These are phyloP conservation scores for Epichloe amarillans DNA, from an alignment of 2,329 filamentous ascomycete genomes.

Conservation along the genomic window DNA sequence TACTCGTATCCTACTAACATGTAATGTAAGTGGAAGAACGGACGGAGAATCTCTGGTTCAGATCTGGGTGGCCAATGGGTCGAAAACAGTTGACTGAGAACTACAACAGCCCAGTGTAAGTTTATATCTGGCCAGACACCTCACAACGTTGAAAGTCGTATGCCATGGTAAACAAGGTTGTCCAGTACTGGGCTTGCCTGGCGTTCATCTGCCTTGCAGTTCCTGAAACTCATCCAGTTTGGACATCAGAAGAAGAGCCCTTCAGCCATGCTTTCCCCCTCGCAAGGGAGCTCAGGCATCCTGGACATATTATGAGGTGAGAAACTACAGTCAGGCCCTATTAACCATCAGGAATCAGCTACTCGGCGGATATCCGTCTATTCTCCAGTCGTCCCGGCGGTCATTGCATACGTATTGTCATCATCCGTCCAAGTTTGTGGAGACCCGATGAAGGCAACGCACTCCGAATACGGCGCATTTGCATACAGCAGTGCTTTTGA, in stretches of 20 bases:
- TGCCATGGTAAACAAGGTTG: no score
- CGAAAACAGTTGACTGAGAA: constrained; percentile 55
- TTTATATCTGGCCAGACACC: constrained; percentile 1
- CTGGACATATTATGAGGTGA: constrained; percentile 52
- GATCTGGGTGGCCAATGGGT: background rate
- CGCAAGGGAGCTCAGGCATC: constrained; percentile 50
- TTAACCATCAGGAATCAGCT: background rate
- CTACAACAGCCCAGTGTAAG: constrained; percentile 61
- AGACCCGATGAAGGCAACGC: constrained; percentile 69
- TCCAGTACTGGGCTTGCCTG: constrained; percentile 65
- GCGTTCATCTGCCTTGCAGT: constrained; percentile 62
- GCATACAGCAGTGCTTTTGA: constrained; percentile 65
- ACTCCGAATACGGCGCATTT: constrained; percentile 71
- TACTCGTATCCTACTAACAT: constrained; percentile 72
- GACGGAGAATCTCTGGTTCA: no score
- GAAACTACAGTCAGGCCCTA: background rate
- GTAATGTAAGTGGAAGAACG: constrained; percentile 34
- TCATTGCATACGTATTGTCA: constrained; percentile 60
- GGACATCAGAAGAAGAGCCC: constrained; percentile 12
- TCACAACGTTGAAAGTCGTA: no score
- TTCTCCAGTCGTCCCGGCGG: constrained; percentile 49
- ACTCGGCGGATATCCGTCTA: background rate
- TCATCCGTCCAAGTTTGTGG: constrained; percentile 55
- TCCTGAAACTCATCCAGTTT: no score
- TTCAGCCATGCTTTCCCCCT: constrained; percentile 38